Evolutionary conservation across 2,329 filamentous ascomycete genomes (phyloP).

Genomic region (Epichloe gansuensis): DNA sequence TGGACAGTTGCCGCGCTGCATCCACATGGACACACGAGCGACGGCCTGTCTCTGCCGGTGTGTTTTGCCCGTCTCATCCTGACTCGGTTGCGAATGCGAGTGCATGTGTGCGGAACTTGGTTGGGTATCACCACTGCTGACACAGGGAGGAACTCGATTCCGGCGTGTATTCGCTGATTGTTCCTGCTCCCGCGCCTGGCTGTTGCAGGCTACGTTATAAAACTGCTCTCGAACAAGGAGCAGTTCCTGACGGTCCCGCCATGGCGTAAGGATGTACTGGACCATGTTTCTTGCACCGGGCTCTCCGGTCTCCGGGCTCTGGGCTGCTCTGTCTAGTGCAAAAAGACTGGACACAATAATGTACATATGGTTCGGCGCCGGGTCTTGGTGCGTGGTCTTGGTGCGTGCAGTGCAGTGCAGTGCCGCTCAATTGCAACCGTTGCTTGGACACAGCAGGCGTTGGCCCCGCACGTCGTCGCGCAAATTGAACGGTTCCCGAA

Average conservation of each 20-base stretch:
- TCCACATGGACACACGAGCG: slow-evolving; percentile 53
- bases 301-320: background rate
- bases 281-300: slow-evolving; percentile 35
- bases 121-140: background rate
- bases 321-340: background rate
- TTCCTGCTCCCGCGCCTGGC: slow-evolving; percentile 5
- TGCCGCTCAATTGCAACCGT: too few species aligned
- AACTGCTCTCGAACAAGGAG: slow-evolving; percentile 53
- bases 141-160: background rate
- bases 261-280: slow-evolving; percentile 62
- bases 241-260: slow-evolving; percentile 55
- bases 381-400: too few species aligned
- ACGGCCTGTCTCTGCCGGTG: slow-evolving; percentile 35
- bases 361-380: too few species aligned
- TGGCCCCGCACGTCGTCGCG: too few species aligned
- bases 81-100: background rate
- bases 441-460: too few species aligned
- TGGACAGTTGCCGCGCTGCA: slow-evolving; percentile 61
- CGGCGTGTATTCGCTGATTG: background rate
- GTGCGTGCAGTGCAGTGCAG: too few species aligned
- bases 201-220: slow-evolving; percentile 28
- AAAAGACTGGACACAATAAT: background rate
- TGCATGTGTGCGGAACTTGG: background rate
- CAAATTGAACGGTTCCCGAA: too few species aligned
- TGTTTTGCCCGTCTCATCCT: slow-evolving; percentile 5